Conservation (phyloP, 140 eudicot genomes). For the Ambrosia hybrid region DNA sequence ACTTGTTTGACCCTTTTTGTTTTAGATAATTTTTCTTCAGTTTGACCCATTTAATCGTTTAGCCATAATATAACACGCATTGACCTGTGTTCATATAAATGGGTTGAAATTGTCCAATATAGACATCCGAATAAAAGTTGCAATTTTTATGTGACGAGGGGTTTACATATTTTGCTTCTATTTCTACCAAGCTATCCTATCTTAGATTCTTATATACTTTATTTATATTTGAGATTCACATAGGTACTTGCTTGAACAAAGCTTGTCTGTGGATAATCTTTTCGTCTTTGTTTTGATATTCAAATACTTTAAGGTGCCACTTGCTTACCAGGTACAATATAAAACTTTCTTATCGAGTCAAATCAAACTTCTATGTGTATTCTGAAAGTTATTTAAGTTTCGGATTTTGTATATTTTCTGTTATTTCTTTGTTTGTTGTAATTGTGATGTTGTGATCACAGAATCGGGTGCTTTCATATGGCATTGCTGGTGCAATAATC, state of each 20-base stretch:
- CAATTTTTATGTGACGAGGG: constrained; percentile 6
- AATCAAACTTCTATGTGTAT: constrained; percentile 7
- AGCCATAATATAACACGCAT: neutral
- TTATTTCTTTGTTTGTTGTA: constrained; percentile 6
- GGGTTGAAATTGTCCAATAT: neutral
- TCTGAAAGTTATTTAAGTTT: constrained; percentile 3
- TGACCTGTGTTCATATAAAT: constrained; percentile 1
- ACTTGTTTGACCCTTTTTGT: constrained; percentile 4
- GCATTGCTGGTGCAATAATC: constrained; percentile 85
- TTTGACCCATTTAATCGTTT: neutral
- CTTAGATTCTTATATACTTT: neutral
- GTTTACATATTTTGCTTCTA: constrained; percentile 8
- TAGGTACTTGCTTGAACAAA: constrained; percentile 92
- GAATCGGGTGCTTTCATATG: constrained; percentile 93
- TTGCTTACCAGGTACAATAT: constrained; percentile 63
- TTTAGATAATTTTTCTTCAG: neutral
- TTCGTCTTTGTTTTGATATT: constrained; percentile 87
- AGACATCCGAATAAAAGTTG: neutral
- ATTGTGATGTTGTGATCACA: constrained; percentile 37
- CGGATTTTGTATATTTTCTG: neutral
- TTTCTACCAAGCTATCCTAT: constrained; percentile 11
- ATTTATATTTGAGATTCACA: neutral
- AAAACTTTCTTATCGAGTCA: constrained; percentile 6
- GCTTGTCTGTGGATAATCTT: constrained; percentile 95
- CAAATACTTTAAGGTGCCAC: constrained; percentile 92